Base-by-base conservation (phyloP, 208 protist species). In the Phytomonas sp. region DNA sequence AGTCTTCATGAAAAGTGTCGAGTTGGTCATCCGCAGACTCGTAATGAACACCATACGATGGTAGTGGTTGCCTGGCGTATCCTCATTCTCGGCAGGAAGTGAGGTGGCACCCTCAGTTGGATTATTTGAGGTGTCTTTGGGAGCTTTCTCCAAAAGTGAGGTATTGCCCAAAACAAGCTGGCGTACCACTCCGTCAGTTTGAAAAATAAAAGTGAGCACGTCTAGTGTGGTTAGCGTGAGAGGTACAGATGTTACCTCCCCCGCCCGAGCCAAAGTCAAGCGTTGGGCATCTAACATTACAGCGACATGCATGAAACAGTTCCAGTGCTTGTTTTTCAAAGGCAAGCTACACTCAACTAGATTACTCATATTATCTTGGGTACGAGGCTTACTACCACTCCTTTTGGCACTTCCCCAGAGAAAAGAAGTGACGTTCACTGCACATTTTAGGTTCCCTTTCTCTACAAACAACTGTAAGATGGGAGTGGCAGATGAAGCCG, bases 251-350 rank as follows among this genome's bases (percentile, higher is more conserved):
- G 68, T 63, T 31, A 73, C 51, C 60, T 80, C 76, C 23, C 76
- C 76, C 34, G 72, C 75, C 60, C 71, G 71, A 56, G 70, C 62
- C 51, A 80, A 31, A 51, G 71, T 70, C 59, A 80, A 65, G 17
- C 76, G 65, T 23, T 73, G 43, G 17, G 71, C 65, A 62, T 67
- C 73, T 63, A 67, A 70, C 36, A 80, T 73, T 17, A 80, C 53
- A 20, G 71, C 72, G 46, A 80, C 76, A 60, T 80, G 76, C 71
- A 80, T 80, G 68, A 71, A 80, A 68, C 66, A 72, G 37, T 80
- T 65, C 76, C 76, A 80, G 68, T 80, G 71, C 66, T 80, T 72
- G 40, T 60, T 26, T 56, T 56, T 56, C 46, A 56, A 23, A 26
- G 46, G 46, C 20, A 56, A 26, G 23, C 46, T 56, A 6, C 46